These are phyloP conservation scores for Choiromyces venosus DNA, from an alignment of 495 filamentous ascomycete species.

Conservation along the genomic window DNA sequence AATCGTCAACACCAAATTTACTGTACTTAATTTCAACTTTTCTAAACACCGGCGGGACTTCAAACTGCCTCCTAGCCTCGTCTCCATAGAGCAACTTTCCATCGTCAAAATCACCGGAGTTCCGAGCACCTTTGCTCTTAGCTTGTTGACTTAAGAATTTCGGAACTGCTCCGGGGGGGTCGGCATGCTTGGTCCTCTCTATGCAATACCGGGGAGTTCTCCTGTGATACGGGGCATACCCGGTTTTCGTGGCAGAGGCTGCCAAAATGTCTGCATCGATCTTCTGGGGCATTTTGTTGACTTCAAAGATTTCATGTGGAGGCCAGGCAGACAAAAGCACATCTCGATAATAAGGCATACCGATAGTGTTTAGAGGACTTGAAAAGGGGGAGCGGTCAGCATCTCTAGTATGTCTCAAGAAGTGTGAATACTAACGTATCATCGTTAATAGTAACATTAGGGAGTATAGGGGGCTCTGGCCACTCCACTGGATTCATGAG, in stretches of 20 bases:
- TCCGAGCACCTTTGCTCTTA: conserved; percentile 55
- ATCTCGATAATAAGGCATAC: conserved; percentile 91
- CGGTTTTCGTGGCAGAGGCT: conserved; percentile 62
- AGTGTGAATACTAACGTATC: conserved; percentile 56
- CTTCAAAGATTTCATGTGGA: conserved; percentile 69
- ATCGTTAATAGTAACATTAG: conserved; percentile 55
- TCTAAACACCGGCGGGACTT: conserved; percentile 78
- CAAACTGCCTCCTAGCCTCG: conserved; percentile 47
- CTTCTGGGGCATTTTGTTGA: conserved; percentile 72
- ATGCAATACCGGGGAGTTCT: conserved; percentile 70
- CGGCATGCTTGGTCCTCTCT: conserved; percentile 53
- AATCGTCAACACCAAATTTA: conserved; percentile 94
- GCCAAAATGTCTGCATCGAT: conserved; percentile 68
- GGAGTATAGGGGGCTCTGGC: conserved; percentile 54
- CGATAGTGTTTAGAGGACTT: conserved; percentile 75
- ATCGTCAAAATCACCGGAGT: conserved; percentile 51
- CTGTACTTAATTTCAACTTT: conserved; percentile 96
- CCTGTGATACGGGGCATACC: conserved; percentile 70
- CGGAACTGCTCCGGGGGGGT: conserved; percentile 51
- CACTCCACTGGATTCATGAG: conserved; percentile 72
- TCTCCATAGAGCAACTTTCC: conserved; percentile 58
- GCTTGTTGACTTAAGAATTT: conserved; percentile 93
- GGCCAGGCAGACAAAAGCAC: conserved; percentile 84
- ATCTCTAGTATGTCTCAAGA: conserved; percentile 11
- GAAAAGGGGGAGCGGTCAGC: conserved; percentile 4